Evolutionary conservation across 352 stramenopile species (phyloP), one percentile per base, ranked within the genome.

Genomic region (Globisporangium abappressorium): DNA sequence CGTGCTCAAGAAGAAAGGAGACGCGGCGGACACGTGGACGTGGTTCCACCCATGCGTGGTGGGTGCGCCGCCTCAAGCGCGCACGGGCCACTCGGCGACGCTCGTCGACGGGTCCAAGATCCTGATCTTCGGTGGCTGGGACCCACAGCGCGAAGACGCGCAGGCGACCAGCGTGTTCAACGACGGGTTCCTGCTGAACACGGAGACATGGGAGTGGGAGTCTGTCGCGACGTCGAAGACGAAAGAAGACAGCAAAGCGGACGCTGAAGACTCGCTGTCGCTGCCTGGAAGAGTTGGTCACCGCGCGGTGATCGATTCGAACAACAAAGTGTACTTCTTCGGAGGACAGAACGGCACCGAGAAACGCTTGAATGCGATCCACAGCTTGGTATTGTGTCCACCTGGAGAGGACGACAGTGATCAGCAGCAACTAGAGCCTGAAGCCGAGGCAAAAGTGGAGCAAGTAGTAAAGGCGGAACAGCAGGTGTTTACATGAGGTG

Each of bases 101-200:
- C 77, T 98, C 41, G 65, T 98, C 62, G 82, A 90, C 55, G 86
- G 95, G 54, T 76, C 68, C 36, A 97, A 92, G 65, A 89, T 98
- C 30, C 73, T 98, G 22, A 80, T 98, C 64, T 96, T 97, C 64
- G 95, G 95, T 47, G 95, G 95, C 33, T 98, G 95, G 95, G 93
- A 98, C 70, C 93, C 92, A 1, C 95, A 97, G 79, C 78, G 65
- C 5, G 77, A 75, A 38, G 79, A 79, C 38, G 69, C 70, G 1
- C 51, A 54, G 26, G 30, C 81, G 12, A 69, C 81, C 11, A 84
- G 76, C 20, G 82, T 98, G 26, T 98, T 98, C 57, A 74, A 87
- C 58, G 93, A 97, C 64, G 88, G 81, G 9, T 98, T 97, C 68
- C 57, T 98, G 63, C 79, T 98, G 28, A 79, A 98, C 69, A 97